Conservation (phyloP, 805 yeast genomes). For the Suhomyces vadensis region DNA sequence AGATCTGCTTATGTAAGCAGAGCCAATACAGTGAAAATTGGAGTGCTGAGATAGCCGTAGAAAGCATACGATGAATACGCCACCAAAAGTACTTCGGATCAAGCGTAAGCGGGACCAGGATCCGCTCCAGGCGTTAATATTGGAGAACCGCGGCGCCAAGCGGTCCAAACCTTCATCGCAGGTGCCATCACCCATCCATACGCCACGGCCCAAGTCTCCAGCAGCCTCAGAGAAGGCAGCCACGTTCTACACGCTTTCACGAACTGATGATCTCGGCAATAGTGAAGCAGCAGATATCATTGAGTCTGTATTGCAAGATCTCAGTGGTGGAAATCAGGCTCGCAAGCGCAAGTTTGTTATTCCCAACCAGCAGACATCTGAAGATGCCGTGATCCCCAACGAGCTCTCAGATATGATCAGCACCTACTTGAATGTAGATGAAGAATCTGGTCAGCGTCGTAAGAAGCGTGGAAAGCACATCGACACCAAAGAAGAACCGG, state of each 20-base stretch:
- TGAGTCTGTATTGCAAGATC: constrained; percentile 11
- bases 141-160: constrained; percentile 43
- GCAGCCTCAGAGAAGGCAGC: constrained; percentile 1
- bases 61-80: background rate
- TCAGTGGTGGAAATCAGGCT: constrained; percentile 7
- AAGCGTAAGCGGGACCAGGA: constrained; percentile 87
- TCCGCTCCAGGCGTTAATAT: constrained; percentile 76
- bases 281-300: constrained; percentile 9
- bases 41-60: background rate
- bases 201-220: constrained; percentile 40
- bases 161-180: constrained; percentile 43
- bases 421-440: constrained; percentile 51
- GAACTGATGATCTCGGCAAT: constrained; percentile 32
- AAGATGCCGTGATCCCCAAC: constrained; percentile 46
- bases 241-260: constrained; percentile 29
- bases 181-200: constrained; percentile 15
- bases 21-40: too few species aligned
- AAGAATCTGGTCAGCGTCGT: constrained; percentile 14
- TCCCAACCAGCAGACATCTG: constrained; percentile 33
- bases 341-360: constrained; percentile 34
- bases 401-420: constrained; percentile 76
- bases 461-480: constrained; percentile 9
- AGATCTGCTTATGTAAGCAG: background rate
- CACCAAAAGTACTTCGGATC: constrained; percentile 73
- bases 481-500: background rate